Conservation (phyloP, 306 rosid species). For the Medicago arabica region DNA sequence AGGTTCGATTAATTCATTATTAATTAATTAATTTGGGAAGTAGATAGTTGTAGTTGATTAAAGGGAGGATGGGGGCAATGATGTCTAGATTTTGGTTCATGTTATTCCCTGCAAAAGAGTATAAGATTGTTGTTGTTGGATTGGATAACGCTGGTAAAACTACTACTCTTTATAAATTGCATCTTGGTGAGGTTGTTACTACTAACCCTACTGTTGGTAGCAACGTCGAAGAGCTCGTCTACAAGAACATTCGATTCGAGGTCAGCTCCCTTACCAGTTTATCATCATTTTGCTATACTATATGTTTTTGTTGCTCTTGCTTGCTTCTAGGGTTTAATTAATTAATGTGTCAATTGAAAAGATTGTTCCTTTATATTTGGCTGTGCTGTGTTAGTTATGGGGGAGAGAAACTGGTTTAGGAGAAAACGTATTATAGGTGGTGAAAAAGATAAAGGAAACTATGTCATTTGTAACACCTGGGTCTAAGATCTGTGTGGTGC, state of each 20-base stretch:
- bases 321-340: not conserved
- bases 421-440: not conserved
- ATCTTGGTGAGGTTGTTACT: slow-evolving; percentile 97
- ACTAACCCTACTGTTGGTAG: slow-evolving; percentile 98
- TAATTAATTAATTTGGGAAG: slow-evolving; percentile 1
- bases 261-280: slow-evolving; percentile 44
- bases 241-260: slow-evolving; percentile 96
- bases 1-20: slow-evolving; percentile 45
- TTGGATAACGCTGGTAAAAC: slow-evolving; percentile 98
- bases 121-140: slow-evolving; percentile 94
- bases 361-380: not conserved
- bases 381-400: not conserved
- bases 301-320: slow-evolving; percentile 14
- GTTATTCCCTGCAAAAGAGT: slow-evolving; percentile 92
- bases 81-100: slow-evolving; percentile 87
- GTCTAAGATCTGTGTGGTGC: too few species aligned
- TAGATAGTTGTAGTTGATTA: not conserved
- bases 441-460: not conserved
- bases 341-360: not conserved
- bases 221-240: slow-evolving; percentile 96
- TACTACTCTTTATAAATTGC: slow-evolving; percentile 93
- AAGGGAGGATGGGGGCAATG: slow-evolving; percentile 74
- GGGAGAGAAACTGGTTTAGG: not conserved
- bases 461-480: not conserved
- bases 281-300: not conserved